Conservation (phyloP, 2,329 filamentous ascomycete species). For the Talaromyces pinophilus region DNA sequence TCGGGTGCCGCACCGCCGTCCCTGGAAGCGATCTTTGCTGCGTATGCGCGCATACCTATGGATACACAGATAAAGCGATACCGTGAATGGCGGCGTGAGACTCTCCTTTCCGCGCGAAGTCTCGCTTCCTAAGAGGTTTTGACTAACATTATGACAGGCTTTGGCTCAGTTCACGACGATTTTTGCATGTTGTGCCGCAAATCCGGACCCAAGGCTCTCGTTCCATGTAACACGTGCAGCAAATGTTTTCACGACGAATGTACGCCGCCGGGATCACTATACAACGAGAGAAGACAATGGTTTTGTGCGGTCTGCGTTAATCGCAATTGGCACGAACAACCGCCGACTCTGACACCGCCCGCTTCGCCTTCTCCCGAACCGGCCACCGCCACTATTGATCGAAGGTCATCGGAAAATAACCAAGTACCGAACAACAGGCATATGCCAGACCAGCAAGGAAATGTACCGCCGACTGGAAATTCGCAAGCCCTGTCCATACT, state of each 20-base stretch:
- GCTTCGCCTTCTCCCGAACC: conserved; percentile 19
- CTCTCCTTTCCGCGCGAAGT: neutral
- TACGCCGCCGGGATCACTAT: conserved; percentile 13
- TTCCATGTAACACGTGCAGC: conserved; percentile 21
- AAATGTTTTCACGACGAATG: conserved; percentile 23
- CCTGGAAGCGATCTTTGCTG: conserved; percentile 1
- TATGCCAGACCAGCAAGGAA: neutral
- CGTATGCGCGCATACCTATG: conserved; percentile 17
- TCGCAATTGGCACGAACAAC: conserved; percentile 23
- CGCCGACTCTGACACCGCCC: conserved; percentile 23
- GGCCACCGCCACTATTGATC: neutral
- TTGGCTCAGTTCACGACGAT: conserved; percentile 22
- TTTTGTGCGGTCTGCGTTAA: conserved; percentile 23
- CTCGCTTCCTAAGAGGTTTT: neutral
- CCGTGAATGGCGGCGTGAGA: conserved; percentile 23
- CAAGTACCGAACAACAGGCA: neutral
- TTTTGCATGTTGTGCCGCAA: conserved; percentile 22
- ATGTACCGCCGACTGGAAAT: neutral
- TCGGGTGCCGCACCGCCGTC: conserved; percentile 13
- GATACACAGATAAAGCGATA: conserved; percentile 19
- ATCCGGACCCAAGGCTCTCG: conserved; percentile 12
- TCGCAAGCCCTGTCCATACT: conserved; percentile 22
- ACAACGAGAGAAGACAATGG: conserved; percentile 16
- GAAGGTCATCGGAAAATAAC: neutral
- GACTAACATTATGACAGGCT: conserved; percentile 11